Evolutionary conservation across 805 yeast genomes (phyloP).

Genomic region (Vanderwaltozyma yarrowii): DNA sequence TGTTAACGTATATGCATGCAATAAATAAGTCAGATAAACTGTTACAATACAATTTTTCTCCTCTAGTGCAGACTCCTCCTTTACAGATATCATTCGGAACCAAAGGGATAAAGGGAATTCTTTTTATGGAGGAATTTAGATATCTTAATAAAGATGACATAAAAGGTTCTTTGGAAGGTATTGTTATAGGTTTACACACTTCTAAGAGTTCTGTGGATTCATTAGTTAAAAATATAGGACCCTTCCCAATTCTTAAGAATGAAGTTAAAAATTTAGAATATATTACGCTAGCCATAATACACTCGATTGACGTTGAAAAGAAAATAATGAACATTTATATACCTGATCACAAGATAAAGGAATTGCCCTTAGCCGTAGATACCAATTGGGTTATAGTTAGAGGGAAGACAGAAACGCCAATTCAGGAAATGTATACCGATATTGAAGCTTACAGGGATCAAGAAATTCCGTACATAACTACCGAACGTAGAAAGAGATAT

Average conservation of each 20-base stretch:
- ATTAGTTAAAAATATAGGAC: conserved; percentile 8
- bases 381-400: conserved; percentile 39
- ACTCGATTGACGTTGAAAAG: conserved; percentile 42
- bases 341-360: conserved; percentile 27
- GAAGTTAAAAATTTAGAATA: conserved; percentile 5
- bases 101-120: conserved; percentile 31
- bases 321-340: conserved; percentile 45
- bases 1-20: conserved; percentile 44
- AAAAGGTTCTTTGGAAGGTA: conserved; percentile 28
- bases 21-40: conserved; percentile 9
- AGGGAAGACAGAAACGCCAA: conserved; percentile 60
- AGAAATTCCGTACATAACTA: conserved; percentile 38
- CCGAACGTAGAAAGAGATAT: conserved; percentile 30
- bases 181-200: conserved; percentile 27
- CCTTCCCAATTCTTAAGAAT: conserved; percentile 17
- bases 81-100: conserved; percentile 31
- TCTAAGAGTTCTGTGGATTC: conserved; percentile 2
- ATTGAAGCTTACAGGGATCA: conserved; percentile 5
- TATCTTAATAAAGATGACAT: conserved; percentile 28
- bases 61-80: conserved; percentile 34
- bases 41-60: conserved; percentile 32
- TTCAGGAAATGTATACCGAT: conserved; percentile 36
- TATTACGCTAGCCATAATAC: conserved; percentile 43
- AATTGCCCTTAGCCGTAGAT: conserved; percentile 11
- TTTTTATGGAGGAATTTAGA: conserved; percentile 27